Base-by-base conservation (phyloP, 106 monocot genomes). In the Iris macrosiphon region DNA sequence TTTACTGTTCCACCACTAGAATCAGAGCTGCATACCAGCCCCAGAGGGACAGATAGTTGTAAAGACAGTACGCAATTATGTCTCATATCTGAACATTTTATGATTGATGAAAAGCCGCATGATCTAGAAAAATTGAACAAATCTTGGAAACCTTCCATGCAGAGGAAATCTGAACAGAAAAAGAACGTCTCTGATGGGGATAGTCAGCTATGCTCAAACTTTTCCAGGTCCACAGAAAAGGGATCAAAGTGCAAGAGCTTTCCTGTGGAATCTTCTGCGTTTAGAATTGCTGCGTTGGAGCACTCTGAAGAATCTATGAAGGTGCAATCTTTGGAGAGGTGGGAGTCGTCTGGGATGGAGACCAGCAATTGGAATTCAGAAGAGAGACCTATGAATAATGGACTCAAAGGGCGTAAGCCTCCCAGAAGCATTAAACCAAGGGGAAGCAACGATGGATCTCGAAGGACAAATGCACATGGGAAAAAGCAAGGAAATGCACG, bases 1-100 rank as follows among this genome's bases (percentile, higher is more conserved):
- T 50, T 23, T 22, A 44, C 69, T 48, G 34, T 39, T 27, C 41
- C 32, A 33, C 11, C 33, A 32, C 32, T 53, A 53, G 52, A 53
- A 32, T 10, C 52, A 33, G 33, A 33, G 31, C 31, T 33, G 7
- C 19, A 20, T 20, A 9, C 30, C 19, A 33, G 30, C 32, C 33
- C 8, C n/a, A n/a, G 24, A 44, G 15, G 29, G 21, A 12, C 49
- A 58, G 39, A 65, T 54, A n/a, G 30, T 26, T 7, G 15, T 49
- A 54, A 69, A 52, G 8, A 45, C n/a, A 38, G 15, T 22, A 31
- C 23, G 59, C 48, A 24, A 16, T 22, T 40, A 46, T 51, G 22
- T 62, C 11, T n/a, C n/a, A n/a, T 26, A n/a, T 41, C 69, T 31
- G 55, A 64, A 28, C 24, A 58, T 76, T n/a, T n/a, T n/a, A n/a